Evolutionary conservation across 2,329 filamentous ascomycete species (phyloP), one percentile per base, ranked within the genome.

Genomic region (Nothomitra cinnamomea): DNA sequence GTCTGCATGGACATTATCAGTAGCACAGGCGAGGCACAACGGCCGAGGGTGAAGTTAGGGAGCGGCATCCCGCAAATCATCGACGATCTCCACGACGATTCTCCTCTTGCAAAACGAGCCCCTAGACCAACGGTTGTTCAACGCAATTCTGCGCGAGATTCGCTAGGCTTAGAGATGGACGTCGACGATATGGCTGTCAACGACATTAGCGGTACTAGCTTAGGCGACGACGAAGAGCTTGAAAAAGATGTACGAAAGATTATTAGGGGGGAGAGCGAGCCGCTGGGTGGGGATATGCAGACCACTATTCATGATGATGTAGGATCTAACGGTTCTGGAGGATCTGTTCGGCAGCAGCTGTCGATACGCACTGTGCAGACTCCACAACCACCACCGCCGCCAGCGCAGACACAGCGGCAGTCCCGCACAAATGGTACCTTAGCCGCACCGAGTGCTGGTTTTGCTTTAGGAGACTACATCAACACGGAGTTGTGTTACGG

Each of bases 1-100:
- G n/a, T 22, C 15, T 49, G 45, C 24, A 49, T 49, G 25, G 45
- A 49, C 19, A 49, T 49, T 17, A 49, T 49, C 32, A n/a, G 32
- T 17, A 24, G 45, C 15, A 35, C 43, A 28, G 22, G 32, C 10
- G 45, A 49, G 19, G 45, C 22, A 28, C 24, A 28, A 19, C 24
- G 25, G 45, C 17, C 45, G n/a, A 49, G 19, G 19, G 45, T 35
- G 5, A 49, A 28, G 21, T 19, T 49, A 49, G 45, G 45, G 24
- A 35, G 32, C 19, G 5, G 45, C 19, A 15, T 49, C 45, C 25
- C 45, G 7, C n/a, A 49, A 7, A 10, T 17, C 4, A 24, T 24
- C 10, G 25, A n/a, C 8, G 45, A 19, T 2, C 5, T n/a, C 10
- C 45, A 32, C 28, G 25, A 15, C 13, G 45, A 49, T 17, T 49